Evolutionary conservation across 805 yeast species (phyloP), one percentile per base, ranked within the genome.

Genomic region (Scheffersomyces spartinae): DNA sequence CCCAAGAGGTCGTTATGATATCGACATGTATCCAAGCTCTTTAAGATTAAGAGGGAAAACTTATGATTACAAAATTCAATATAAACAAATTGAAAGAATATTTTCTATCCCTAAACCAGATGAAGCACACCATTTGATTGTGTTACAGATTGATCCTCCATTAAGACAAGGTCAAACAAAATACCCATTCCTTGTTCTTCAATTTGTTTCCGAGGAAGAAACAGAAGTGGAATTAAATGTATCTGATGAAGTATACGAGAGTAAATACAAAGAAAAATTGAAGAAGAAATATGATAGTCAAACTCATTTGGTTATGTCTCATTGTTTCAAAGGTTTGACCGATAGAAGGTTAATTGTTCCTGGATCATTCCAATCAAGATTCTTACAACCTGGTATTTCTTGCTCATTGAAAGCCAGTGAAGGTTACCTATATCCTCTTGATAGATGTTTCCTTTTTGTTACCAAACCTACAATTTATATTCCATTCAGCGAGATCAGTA

Each of bases 1-100:
- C 1, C 98, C 98, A 43, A 77, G 98, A 68, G 98, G 98, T 37
- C 88, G 98, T 53, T 91, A 86, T 51, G 97, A 91, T 51, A 80
- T 91, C 41, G 96, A 88, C 52, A 78, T 91, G 75, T 91, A 82
- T 54, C 75, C 82, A 18, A 70, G 72, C 16, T 80, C 91, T 26
- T 70, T 91, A 53, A 74, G 97, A 47, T 66, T 91, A 26, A 74
- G 98, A 43, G 99, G 99, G 49, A 91, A 88, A 55, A 91, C 97
- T 2, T 91, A 91, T 56, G 98, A 91, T 50, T 93, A 91, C 65
- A 91, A 88, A 56, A 70, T 91, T 32, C 95, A 81, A 49, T 88
- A 82, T 53, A 68, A 75, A 43, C 91, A 85, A 47, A 75, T 91
- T 34, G 94, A 85, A 52, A 69, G 95, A 43, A 74, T 91, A 18